Evolutionary conservation across 176 grass and related monocot species (phyloP).

Genomic region (Alloteropsis semialata): DNA sequence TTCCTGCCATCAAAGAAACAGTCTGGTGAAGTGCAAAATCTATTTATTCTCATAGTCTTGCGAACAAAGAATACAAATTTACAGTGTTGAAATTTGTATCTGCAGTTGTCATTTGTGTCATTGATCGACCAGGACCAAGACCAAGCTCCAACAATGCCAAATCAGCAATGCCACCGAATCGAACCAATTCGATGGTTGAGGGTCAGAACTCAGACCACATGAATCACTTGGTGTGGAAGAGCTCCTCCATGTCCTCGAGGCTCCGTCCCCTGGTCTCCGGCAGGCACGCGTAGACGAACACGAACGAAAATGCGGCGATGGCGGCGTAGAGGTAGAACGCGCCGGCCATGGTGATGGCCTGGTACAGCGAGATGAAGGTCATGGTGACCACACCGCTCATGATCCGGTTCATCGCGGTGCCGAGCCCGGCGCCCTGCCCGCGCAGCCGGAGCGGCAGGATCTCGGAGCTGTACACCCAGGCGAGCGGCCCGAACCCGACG

Average conservation of each 20-base stretch:
- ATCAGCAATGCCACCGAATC: neutral
- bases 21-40: neutral
- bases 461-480: constrained; percentile 83
- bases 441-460: constrained; percentile 64
- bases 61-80: neutral
- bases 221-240: constrained; percentile 43
- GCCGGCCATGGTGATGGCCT: constrained; percentile 57
- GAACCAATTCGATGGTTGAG: neutral
- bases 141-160: neutral
- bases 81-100: neutral
- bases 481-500: constrained; percentile 57
- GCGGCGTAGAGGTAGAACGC: constrained; percentile 70
- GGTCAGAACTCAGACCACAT: no score
- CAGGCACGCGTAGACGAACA: constrained; percentile 59
- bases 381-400: constrained; percentile 53
- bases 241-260: constrained; percentile 73
- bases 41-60: neutral
- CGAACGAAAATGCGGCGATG: constrained; percentile 39
- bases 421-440: constrained; percentile 55
- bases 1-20: neutral
- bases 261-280: constrained; percentile 60
- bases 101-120: neutral
- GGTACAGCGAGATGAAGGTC: constrained; percentile 84
- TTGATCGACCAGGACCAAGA: neutral
- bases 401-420: constrained; percentile 63